Percentiles rank a stretch among this genome's conserved stretches.
phyloP scores from a whole-genome alignment of 176 grass and related monocot species.

The Elaeis guineensis region DNA sequence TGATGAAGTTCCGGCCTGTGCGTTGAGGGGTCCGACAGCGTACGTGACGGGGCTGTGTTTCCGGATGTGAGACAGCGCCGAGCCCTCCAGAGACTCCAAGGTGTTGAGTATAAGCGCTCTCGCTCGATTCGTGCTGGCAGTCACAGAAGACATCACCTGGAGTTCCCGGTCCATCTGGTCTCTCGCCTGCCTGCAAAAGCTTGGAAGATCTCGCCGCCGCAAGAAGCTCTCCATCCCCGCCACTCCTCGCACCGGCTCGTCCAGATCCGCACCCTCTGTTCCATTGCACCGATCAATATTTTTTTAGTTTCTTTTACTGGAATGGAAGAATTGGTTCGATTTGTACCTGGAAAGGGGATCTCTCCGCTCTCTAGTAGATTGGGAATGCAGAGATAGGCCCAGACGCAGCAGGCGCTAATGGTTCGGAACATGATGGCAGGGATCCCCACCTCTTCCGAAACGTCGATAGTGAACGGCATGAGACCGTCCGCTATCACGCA shows the following conservation, averaged over 20 bases:
- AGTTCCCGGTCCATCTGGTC: conserved; percentile 10
- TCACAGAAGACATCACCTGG: neutral
- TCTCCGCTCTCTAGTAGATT: neutral
- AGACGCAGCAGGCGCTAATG: conserved; percentile 16
- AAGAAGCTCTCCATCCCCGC: conserved; percentile 29
- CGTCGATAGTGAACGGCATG: conserved; percentile 15
- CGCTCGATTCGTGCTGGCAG: neutral
- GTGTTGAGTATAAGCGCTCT: conserved; percentile 9
- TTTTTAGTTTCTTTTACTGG: too few relatives aligned
- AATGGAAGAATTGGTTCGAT: too few relatives aligned
- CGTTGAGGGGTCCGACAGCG: conserved; percentile 4
- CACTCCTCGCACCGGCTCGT: conserved; percentile 17
- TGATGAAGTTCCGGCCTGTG: neutral
- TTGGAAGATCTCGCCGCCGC: conserved; percentile 23
- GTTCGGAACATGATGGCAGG: conserved; percentile 39
- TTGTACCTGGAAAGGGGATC: conserved; percentile 9
- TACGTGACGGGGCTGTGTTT: neutral
- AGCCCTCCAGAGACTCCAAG: neutral
- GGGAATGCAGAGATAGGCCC: conserved; percentile 29
- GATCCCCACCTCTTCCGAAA: conserved; percentile 35
- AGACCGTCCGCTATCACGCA: conserved; percentile 38
- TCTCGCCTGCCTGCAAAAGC: neutral
- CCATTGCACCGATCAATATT: too few relatives aligned
- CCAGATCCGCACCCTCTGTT: conserved; percentile 7
- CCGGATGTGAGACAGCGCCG: neutral